A percentile compares a stretch with the other conserved stretches of the same genome.
These are phyloP conservation scores for Pseudocercospora fuligena DNA, from an alignment of 2,329 filamentous ascomycete species.

Conservation along the genomic window DNA sequence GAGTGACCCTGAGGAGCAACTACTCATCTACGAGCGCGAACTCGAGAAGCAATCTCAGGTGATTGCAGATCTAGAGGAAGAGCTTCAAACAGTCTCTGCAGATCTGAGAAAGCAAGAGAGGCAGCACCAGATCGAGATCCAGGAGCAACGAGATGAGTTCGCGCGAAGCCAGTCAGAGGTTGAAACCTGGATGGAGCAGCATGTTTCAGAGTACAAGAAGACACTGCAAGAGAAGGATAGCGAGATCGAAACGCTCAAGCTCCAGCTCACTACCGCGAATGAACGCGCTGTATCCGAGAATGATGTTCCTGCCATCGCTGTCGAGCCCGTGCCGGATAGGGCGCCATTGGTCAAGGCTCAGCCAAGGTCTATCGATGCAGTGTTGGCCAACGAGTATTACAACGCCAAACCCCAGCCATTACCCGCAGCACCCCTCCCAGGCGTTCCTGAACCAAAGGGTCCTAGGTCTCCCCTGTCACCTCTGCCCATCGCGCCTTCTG, in stretches of 20 bases:
- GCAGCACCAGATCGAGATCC: neutral
- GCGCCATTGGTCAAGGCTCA: neutral
- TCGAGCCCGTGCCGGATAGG: neutral
- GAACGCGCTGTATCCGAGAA: neutral
- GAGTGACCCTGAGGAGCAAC: neutral
- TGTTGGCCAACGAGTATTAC: neutral
- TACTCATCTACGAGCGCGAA: neutral
- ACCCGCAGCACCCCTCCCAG: neutral
- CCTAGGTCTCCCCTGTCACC: neutral
- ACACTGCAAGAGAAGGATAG: neutral
- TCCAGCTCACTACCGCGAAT: neutral
- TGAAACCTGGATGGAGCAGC: neutral
- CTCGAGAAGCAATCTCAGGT: neutral
- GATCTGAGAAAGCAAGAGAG: neutral
- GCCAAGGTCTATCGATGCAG: neutral
- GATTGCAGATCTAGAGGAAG: neutral
- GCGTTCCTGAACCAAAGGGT: neutral
- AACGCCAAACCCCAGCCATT: neutral
- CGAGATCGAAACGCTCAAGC: neutral
- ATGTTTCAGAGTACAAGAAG: neutral
- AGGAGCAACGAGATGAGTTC: neutral
- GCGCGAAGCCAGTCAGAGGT: neutral
- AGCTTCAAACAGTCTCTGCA: neutral
- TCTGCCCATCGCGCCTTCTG: neutral
- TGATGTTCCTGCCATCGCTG: neutral